Evolutionary conservation across 371 early-diverging fungal genomes (phyloP), one percentile per base, ranked within the genome.

Genomic region (Actinomortierella wolfii): DNA sequence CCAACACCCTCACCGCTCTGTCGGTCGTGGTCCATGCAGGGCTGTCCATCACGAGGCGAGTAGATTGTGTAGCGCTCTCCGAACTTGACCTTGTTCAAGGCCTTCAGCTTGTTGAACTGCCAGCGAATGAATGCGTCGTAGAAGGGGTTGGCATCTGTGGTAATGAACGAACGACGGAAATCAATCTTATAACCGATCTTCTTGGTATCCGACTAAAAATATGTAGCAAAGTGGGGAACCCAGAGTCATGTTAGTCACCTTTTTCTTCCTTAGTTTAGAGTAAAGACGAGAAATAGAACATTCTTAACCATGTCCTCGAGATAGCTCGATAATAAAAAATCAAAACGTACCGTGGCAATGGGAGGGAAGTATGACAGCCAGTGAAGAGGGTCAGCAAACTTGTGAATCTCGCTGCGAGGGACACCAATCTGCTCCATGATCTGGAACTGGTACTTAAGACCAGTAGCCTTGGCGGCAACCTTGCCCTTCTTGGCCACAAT

Each of bases 21-120:
- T 74, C 99, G 94, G 79, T 99, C 99, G 84, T 99, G 99, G 83
- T 99, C 99, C 96, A 99, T 95, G 85, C 99, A 99, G 47, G 99
- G 94, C 84, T 99, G 99, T 14, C 93, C 92, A 83, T 99, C 99
- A 40, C 92, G 71, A 52, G 97, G 92, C 50, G 98, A 98, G 83
- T 93, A 99, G 64, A 99, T 97, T 6, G 99, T 99, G 81, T 99
- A 94, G 53, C 99, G 90, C 76, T 99, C 95, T 61, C 99, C 99
- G 78, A 98, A 99, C 77, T 94, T 94, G 75, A 99, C 84, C 81
- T 97, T 95, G 42, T 86, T 73, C 78, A 88, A 78, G 3, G 78
- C 81, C 65, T 83, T 88, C 58, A 99, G 86, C 74, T 91, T 93
- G 79, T 91, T 92, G 86, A 99, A 99, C 79, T 99, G 99, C 99